Conservation (phyloP, 768 basidiomycete genomes). For the Tricholoma bakamatsutake region DNA sequence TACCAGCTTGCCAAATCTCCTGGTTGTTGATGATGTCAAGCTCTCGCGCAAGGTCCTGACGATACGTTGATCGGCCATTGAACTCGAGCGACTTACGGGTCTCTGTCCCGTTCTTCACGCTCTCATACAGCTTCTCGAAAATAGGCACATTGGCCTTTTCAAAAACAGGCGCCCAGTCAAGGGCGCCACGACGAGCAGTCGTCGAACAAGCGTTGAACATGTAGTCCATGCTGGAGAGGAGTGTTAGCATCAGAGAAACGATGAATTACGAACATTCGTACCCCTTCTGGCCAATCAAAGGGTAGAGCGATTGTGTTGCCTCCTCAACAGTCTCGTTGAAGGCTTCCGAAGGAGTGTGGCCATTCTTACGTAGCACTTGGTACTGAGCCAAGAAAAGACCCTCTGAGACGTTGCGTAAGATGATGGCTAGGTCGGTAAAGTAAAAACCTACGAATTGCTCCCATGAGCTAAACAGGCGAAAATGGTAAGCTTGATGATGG, state of each 20-base stretch:
- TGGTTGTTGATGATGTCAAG: constrained; percentile 93
- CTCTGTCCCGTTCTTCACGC: constrained; percentile 93
- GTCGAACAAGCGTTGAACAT: constrained; percentile 99
- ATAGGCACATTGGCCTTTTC: constrained; percentile 92
- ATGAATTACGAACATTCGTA: constrained; percentile 27
- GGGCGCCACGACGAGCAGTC: constrained; percentile 96
- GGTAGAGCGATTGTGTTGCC: constrained; percentile 98
- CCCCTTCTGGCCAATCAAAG: constrained; percentile 93
- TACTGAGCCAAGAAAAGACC: constrained; percentile 99
- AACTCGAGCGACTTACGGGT: constrained; percentile 96
- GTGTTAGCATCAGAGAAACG: not conserved
- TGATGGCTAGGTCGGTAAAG: not conserved
- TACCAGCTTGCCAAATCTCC: constrained; percentile 97
- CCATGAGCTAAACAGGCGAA: constrained; percentile 69
- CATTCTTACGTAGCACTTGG: constrained; percentile 93
- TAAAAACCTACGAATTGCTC: constrained; percentile 74
- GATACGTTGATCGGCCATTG: constrained; percentile 90
- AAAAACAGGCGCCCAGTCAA: constrained; percentile 98
- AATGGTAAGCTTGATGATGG: constrained; percentile 7
- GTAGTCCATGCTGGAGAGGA: constrained; percentile 82
- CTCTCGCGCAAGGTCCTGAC: constrained; percentile 88
- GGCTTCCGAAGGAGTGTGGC: constrained; percentile 95
- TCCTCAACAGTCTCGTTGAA: constrained; percentile 99
- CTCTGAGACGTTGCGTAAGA: constrained; percentile 41
- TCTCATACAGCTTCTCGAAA: constrained; percentile 93